phyloP scores from a whole-genome alignment of 1,284 basidiomycete genomes.

The Malassezia obtusa region DNA sequence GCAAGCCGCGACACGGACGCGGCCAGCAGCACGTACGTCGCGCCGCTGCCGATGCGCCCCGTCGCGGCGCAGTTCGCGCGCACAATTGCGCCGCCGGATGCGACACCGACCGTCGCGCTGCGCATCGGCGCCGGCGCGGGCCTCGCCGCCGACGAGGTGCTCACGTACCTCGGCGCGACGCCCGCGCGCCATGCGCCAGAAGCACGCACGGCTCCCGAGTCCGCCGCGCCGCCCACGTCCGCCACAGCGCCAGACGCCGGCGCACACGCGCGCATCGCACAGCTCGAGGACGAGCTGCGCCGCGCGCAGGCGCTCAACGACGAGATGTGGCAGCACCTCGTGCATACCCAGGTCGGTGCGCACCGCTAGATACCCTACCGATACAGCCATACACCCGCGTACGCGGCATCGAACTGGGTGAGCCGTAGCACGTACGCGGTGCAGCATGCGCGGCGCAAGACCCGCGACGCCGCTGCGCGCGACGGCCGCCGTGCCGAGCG shows the following conservation, averaged over 20 bases:
- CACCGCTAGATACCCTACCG: conserved; percentile 8
- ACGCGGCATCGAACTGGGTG: conserved; percentile 1
- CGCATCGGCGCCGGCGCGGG: conserved; percentile 5
- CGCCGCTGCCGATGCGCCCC: conserved; percentile 1
- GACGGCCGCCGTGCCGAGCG: conserved; percentile 8
- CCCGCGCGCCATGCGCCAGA: not conserved
- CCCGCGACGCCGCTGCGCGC: not conserved
- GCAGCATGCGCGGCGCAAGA: not conserved
- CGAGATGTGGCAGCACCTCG: conserved; percentile 32
- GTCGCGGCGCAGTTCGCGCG: conserved; percentile 10
- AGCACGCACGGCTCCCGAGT: not conserved
- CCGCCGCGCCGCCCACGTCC: not conserved
- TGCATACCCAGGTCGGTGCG: conserved; percentile 6
- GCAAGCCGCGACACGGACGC: conserved; percentile 1
- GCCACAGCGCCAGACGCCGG: conserved; percentile 2
- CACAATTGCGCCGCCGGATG: not conserved
- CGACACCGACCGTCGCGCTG: not conserved
- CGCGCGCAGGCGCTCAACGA: conserved; percentile 36
- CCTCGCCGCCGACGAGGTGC: not conserved
- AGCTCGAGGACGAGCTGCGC: conserved; percentile 26
- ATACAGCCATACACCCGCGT: conserved; percentile 1
- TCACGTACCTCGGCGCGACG: not conserved
- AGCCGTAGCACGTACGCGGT: conserved; percentile 1
- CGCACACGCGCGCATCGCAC: conserved; percentile 14
- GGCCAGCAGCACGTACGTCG: conserved; percentile 5